phyloP scores from a whole-genome alignment of 305 asterid species.

The Petunia hybrid region DNA sequence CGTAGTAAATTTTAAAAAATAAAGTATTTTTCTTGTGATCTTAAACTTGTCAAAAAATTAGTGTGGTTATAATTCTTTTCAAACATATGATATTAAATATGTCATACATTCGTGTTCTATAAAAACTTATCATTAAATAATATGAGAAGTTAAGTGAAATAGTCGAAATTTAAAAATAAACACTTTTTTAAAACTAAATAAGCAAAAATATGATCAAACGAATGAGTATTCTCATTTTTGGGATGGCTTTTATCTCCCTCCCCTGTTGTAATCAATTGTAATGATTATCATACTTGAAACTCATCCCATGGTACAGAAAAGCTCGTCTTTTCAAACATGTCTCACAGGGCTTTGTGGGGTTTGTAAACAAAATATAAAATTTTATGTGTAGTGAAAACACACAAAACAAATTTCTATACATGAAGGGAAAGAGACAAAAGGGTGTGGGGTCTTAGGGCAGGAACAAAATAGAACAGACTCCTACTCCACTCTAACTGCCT shows the following conservation, averaged over 20 bases:
- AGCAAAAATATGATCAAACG: too few species aligned
- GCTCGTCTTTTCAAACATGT: constrained; percentile 59
- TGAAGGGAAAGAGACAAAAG: constrained; percentile 24
- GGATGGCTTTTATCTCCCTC: constrained; percentile 35
- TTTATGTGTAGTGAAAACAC: constrained; percentile 33
- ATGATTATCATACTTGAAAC: constrained; percentile 44
- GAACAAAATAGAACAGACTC: constrained; percentile 67
- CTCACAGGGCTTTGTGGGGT: constrained; percentile 58
- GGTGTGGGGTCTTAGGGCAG: constrained; percentile 54
- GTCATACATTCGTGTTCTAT: background rate
- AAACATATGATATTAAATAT: constrained; percentile 44
- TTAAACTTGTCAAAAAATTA: background rate
- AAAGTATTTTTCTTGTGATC: background rate
- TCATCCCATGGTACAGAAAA: constrained; percentile 49
- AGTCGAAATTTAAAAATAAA: too few species aligned
- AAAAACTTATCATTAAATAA: too few species aligned
- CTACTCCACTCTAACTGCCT: constrained; percentile 78
- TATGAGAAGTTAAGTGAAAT: too few species aligned
- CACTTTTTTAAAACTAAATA: too few species aligned
- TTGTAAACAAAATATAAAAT: constrained; percentile 32
- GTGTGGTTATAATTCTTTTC: constrained; percentile 38
- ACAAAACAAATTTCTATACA: constrained; percentile 28
- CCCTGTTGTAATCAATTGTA: constrained; percentile 31
- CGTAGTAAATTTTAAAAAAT: background rate
- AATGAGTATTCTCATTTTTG: constrained; percentile 44